These are phyloP conservation scores for Umbelopsis sp. DNA, from an alignment of 192 early-diverging fungal genomes.

Conservation along the genomic window DNA sequence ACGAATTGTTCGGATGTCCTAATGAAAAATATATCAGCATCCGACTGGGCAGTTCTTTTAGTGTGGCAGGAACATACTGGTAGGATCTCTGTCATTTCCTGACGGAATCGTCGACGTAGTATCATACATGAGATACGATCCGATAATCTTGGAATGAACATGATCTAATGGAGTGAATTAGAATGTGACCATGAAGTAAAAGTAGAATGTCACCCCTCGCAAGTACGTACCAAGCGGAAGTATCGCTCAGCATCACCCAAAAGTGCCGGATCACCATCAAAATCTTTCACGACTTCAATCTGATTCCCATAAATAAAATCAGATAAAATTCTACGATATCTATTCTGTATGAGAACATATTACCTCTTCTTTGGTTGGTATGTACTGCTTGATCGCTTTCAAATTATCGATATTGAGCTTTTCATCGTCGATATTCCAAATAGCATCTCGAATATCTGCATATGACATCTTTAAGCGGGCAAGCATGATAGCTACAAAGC, in stretches of 20 bases:
- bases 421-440: conserved; percentile 58
- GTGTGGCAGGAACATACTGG: conserved; percentile 31
- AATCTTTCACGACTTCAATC: conserved; percentile 55
- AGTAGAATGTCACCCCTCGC: not conserved
- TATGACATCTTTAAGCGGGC: conserved; percentile 52
- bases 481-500: conserved; percentile 54
- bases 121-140: conserved; percentile 58
- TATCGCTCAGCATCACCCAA: conserved; percentile 63
- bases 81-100: conserved; percentile 50
- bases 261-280: conserved; percentile 46
- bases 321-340: not conserved
- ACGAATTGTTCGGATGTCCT: conserved; percentile 54
- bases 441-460: conserved; percentile 54
- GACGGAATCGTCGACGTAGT: conserved; percentile 52
- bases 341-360: not conserved
- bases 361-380: conserved; percentile 58
- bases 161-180: conserved; percentile 38
- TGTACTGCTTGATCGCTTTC: conserved; percentile 56
- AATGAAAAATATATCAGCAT: not conserved
- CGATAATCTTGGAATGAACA: conserved; percentile 54
- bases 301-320: not conserved
- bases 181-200: not conserved
- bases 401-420: conserved; percentile 55
- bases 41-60: not conserved
- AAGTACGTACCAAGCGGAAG: conserved; percentile 43